These are phyloP conservation scores for Lunularia cruciata DNA, from an alignment of 225 moss, liverwort and hornwort species.

Conservation along the genomic window DNA sequence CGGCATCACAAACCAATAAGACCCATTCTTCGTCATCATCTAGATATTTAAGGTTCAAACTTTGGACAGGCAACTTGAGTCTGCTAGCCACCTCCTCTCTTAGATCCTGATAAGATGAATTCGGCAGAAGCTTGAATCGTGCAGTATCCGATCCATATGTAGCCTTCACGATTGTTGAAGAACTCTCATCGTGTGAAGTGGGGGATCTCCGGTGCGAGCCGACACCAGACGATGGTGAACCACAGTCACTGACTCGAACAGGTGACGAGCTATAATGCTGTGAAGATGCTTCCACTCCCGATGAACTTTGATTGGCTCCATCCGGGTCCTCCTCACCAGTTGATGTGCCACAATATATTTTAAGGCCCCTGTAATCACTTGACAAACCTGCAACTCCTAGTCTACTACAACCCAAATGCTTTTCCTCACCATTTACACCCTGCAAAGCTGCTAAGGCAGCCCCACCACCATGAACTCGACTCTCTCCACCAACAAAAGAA, in stretches of 20 bases:
- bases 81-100: constrained; percentile 71
- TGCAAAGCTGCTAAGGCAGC: constrained; percentile 59
- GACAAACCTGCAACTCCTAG: constrained; percentile 41
- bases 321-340: constrained; percentile 47
- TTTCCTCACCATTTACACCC: constrained; percentile 43
- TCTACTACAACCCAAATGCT: constrained; percentile 32
- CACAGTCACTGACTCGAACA: constrained; percentile 73
- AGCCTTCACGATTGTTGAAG: constrained; percentile 66
- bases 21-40: constrained; percentile 98
- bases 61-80: constrained; percentile 50
- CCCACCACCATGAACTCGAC: constrained; percentile 56
- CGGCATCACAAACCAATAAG: constrained; percentile 77
- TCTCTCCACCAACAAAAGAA: constrained; percentile 41
- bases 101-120: constrained; percentile 57
- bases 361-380: constrained; percentile 40
- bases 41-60: constrained; percentile 70
- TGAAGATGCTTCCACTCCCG: constrained; percentile 48
- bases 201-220: constrained; percentile 51
- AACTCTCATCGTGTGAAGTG: constrained; percentile 42
- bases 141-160: constrained; percentile 72
- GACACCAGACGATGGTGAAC: constrained; percentile 82
- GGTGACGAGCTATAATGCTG: constrained; percentile 76
- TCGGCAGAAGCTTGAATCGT: constrained; percentile 68
- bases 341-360: constrained; percentile 34
- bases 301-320: constrained; percentile 45